A percentile compares a stretch with the other conserved stretches of the same genome.
These are phyloP conservation scores for Isoetes taiwanensis DNA, from an alignment of 75 land plant species.

Conservation along the genomic window DNA sequence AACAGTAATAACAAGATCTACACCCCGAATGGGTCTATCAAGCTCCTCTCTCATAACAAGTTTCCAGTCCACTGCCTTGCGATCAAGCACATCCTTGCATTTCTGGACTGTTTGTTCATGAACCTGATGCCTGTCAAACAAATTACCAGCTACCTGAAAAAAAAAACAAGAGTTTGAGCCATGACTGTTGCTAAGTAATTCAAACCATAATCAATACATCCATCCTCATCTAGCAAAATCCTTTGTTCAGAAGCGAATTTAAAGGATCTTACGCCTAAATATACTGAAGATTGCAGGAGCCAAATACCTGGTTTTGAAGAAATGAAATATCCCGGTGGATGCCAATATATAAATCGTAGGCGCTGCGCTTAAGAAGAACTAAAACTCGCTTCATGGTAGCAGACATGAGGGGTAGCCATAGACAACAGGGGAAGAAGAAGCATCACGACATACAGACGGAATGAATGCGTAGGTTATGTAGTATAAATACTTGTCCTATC, in stretches of 20 bases:
- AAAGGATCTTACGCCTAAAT: too few relatives aligned
- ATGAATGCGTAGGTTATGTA: too few relatives aligned
- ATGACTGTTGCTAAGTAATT: not conserved
- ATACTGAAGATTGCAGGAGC: too few relatives aligned
- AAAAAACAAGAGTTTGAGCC: not conserved
- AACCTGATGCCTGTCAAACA: constrained; percentile 51
- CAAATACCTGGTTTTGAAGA: too few relatives aligned
- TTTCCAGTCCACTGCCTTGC: constrained; percentile 45
- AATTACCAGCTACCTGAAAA: constrained; percentile 38
- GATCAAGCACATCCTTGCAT: constrained; percentile 47
- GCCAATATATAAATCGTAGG: constrained; percentile 20
- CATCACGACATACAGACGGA: too few relatives aligned
- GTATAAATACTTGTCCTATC: too few relatives aligned
- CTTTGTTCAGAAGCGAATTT: too few relatives aligned
- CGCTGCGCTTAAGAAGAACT: constrained; percentile 28
- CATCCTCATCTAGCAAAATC: too few relatives aligned
- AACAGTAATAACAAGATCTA: constrained; percentile 73
- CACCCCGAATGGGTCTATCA: constrained; percentile 36
- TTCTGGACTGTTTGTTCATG: constrained; percentile 52
- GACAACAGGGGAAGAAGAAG: too few relatives aligned
- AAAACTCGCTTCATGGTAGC: constrained; percentile 14
- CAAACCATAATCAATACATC: not conserved
- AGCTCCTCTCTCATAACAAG: constrained; percentile 35
- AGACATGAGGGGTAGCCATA: too few relatives aligned
- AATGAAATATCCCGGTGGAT: constrained; percentile 20